Evolutionary conservation across 2,329 filamentous ascomycete genomes (phyloP), one percentile per base, ranked within the genome.

Genomic region (Acarospora socialis): DNA sequence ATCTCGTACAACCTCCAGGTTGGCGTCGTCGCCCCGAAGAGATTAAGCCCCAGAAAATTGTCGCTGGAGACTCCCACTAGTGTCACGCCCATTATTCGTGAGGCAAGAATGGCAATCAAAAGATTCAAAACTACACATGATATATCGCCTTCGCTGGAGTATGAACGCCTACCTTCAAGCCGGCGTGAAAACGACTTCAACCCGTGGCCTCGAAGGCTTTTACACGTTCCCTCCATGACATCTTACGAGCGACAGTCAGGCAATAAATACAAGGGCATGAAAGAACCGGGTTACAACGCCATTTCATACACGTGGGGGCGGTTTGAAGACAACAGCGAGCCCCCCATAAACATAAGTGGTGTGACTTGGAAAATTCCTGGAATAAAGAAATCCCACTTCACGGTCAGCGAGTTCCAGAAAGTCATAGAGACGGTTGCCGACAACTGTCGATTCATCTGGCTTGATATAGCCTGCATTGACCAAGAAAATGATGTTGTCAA

Each of bases 161-260:
- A n/a, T n/a, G n/a, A n/a, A n/a, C n/a, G n/a, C n/a, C n/a, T n/a
- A n/a, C n/a, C n/a, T n/a, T n/a, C n/a, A n/a, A n/a, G n/a, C n/a
- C n/a, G n/a, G n/a, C n/a, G n/a, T 19, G 17, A 33, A 12, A 28
- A 33, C 21, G 13, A 33, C 21, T 33, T 24, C 7, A 16, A 18
- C n/a, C n/a, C n/a, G 16, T 27, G 31, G 31, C 30, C 21, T 10
- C 18, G 2, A 7, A 19, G 30, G 20, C 21, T 32, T 10, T 15
- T 32, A n/a, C 30, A 32, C 18, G 18, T 32, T 16, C 30, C 30
- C 3, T 32, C 30, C n/a, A 32, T 32, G 20, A 32, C 30, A n/a
- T 32, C 30, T n/a, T 14, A 15, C 15, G 12, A 32, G 9, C 15
- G 30, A 22, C 12, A 22, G 9, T 14, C 18, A 14, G 30, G 20